Base-by-base conservation (phyloP, 345 rosid species). In the Salix exigua region DNA sequence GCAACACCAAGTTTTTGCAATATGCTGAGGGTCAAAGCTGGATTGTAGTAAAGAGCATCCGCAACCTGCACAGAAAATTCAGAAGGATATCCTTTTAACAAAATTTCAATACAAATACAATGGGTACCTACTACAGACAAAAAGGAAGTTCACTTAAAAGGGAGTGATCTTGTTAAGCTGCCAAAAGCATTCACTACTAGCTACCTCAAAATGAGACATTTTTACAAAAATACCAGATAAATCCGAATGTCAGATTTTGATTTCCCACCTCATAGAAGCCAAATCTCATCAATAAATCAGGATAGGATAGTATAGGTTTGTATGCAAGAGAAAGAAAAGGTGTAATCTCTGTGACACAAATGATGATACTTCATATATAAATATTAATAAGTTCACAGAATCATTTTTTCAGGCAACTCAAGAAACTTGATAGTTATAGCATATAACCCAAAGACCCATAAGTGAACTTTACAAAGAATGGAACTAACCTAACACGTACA, bases 31-130 rank as follows among this genome's bases (percentile, higher is more conserved):
- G 98, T 90, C 89, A 96, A 84, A 23, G 85, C 71, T 70, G 98
- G 83, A 60, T 92, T 94, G 84, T 96, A 96, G 86, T 89, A 96
- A 73, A 96, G 93, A 51, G 97, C 93, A 88, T 96, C 85, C 21
- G 99, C 97, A 83, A 96, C 88, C 99, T 96, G 92, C 83, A 83
- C n/a, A 70, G 40, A 25, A 48, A 51, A 19, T 48, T 71, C n/a
- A 71, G 73, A 50, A 37, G 11, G 21, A 2, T 50, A 10, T 26
- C 73, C 30, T 7, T 30, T 46, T 7, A 13, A 13, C 51, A n/a
- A 42, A 38, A 23, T 23, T 10, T 68, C 16, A 68, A 40, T 4
- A 2, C 51, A 38, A 68, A 40, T 40, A 35, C 23, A 33, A 37
- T 33, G 38, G 44, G 26, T 28, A 35, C 25, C 72, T 68, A 16